Base-by-base conservation (phyloP, 148 eudicot genomes). In the Arbutus unedo region DNA sequence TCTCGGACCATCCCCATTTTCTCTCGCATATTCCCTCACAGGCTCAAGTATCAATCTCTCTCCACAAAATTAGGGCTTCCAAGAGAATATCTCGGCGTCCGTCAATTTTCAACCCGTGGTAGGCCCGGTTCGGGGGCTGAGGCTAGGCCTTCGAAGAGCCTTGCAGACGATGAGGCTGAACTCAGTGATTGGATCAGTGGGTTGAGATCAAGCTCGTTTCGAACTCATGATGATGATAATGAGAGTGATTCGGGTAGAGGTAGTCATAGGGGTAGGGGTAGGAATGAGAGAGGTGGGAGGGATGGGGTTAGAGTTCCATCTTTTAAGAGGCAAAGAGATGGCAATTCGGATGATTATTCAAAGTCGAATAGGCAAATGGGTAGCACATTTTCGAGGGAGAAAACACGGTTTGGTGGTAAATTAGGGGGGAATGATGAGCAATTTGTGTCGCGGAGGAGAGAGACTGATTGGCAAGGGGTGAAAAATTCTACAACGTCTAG, bases 121-220 rank as follows among this genome's bases (percentile, higher is more conserved):
- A 70, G 84, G 16, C 50, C 86, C 60, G 83, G 87, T 50, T 71
- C 87, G 82, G 76, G 49, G 25, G 50, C 86, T 43, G 80, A 45
- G 70, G 83, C 19, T 50, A 81, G 88, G 82, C 86, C 85, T 16
- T 57, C 91, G 0, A 93, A 89, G 89, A 96, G 95, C 71, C 79
- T 96, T 81, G 83, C 91, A 84, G 99, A 93, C 72, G 99, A 94
- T 66, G 98, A 96, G 74, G 93, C 93, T 56, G 99, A 91, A 51
- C 78, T 94, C 56, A 93, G 91, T 81, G 87, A 91, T 67, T 93
- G 98, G 99, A 97, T 94, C 53, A 88, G 91, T 85, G 97, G 88
- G 80, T 59, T 96, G 89, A 84, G 88, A 78, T 90, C 98, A 43
- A 83, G 84, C 25, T 88, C 94, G 7, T 85, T 85, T 79, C 83